phyloP scores from a whole-genome alignment of 2,329 filamentous ascomycete genomes.

The Fusarium sp. region DNA sequence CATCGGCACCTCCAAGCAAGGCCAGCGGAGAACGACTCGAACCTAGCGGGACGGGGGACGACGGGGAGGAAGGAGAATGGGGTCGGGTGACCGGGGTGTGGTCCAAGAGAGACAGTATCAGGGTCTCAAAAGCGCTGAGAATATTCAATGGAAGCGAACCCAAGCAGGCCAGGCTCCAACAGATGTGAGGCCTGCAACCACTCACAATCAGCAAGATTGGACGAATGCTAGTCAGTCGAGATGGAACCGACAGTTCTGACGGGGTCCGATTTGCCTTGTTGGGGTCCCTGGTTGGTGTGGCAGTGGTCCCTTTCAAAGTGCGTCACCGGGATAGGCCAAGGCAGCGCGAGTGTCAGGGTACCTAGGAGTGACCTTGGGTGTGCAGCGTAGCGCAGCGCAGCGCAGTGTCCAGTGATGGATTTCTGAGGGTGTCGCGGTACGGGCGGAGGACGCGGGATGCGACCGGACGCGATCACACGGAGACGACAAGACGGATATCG shows the following conservation, averaged over 20 bases:
- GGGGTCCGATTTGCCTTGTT: constrained; percentile 27
- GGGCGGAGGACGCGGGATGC: constrained; percentile 32
- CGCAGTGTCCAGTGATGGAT: constrained; percentile 17
- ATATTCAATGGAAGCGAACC: constrained; percentile 24
- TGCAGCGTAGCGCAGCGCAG: constrained; percentile 2
- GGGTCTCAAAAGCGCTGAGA: constrained; percentile 27
- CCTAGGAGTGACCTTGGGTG: background rate
- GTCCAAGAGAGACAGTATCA: constrained; percentile 33
- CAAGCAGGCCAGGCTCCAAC: background rate
- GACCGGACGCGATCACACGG: constrained; percentile 16
- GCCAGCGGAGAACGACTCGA: constrained; percentile 42
- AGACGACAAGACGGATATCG: background rate
- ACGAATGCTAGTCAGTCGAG: constrained; percentile 34
- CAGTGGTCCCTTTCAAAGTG: constrained; percentile 29
- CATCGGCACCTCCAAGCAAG: constrained; percentile 46
- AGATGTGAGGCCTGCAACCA: background rate
- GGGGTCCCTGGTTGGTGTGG: constrained; percentile 36
- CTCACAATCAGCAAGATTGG: constrained; percentile 31
- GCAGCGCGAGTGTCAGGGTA: constrained; percentile 5
- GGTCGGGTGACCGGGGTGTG: constrained; percentile 47
- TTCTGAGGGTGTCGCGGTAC: constrained; percentile 30
- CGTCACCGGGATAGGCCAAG: constrained; percentile 31
- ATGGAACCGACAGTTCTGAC: constrained; percentile 9
- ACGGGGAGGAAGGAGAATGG: constrained; percentile 25
- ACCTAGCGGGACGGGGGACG: constrained; percentile 4